phyloP scores from a whole-genome alignment of 1,139 yeast genomes.

The Pichia sp. region DNA sequence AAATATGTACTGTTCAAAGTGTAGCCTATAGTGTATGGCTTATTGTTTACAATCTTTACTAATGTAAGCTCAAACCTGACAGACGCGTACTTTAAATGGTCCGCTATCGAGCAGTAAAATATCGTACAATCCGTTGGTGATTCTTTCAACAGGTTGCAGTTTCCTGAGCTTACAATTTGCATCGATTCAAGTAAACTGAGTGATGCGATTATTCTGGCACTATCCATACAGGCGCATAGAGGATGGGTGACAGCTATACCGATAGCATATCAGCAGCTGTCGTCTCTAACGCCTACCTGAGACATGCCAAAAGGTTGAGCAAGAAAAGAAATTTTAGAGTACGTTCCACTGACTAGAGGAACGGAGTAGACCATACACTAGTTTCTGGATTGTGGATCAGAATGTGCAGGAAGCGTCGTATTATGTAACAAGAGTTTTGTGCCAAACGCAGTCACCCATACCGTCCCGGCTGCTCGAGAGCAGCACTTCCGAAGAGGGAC shows the following conservation, averaged over 20 bases:
- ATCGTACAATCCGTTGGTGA: neutral
- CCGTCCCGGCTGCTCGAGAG: conserved; percentile 35
- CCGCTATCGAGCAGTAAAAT: too few species aligned
- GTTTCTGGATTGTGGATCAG: conserved; percentile 22
- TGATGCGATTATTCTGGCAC: conserved; percentile 19
- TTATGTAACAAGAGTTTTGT: conserved; percentile 53
- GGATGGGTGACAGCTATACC: too few species aligned
- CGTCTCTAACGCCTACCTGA: conserved; percentile 11
- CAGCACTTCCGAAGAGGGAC: conserved; percentile 38
- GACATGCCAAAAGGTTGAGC: conserved; percentile 7
- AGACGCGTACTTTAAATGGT: too few species aligned
- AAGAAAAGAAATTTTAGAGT: neutral
- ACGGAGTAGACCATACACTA: too few species aligned
- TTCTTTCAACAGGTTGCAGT: conserved; percentile 14
- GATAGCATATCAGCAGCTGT: too few species aligned
- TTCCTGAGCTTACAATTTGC: conserved; percentile 12
- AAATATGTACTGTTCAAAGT: too few species aligned
- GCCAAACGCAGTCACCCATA: conserved; percentile 54
- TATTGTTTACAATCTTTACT: too few species aligned
- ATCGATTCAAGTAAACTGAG: too few species aligned
- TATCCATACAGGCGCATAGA: conserved; percentile 17
- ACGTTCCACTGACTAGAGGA: too few species aligned
- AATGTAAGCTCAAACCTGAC: too few species aligned
- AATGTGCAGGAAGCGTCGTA: conserved; percentile 27
- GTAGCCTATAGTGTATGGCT: too few species aligned